Evolutionary conservation across 345 rosid genomes (phyloP), one percentile per base, ranked within the genome.

Genomic region (Limnanthes douglasii): DNA sequence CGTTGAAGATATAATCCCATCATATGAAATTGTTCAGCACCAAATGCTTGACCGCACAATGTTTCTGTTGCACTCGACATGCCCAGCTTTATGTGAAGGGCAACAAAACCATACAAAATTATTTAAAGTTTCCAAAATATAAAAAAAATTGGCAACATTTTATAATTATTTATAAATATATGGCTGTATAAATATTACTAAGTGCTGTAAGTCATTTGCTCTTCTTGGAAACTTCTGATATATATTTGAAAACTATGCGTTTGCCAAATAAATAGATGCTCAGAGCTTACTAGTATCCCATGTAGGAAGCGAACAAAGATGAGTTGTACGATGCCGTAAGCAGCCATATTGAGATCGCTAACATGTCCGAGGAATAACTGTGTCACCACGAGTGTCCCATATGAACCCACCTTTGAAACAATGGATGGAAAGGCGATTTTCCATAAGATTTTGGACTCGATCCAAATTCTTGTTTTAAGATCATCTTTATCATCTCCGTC

Each of bases 11-110:
- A 55, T 5, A 61, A 39, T 0, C 62, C 67, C 18, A 61, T 15
- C 61, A 54, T 45, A 16, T 41, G 62, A 27, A 45, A 41, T 13
- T 61, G 67, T 15, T 38, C 20, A 29, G 54, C 58, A 0, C 62
- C 67, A 24, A 55, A 61, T 19, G 62, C 62, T 45, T 61, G 62
- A 2, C 67, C 62, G 8, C 67, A 50, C 15, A 61, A 15, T 0
- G 67, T 55, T n/a, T 61, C 54, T 1, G 67, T 50, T 8, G 67
- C 67, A 11, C 58, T 55, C 6, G 54, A 55, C 67, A 61, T 61
- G 18, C 66, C 62, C 15, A 56, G 16, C 56, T 57, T n/a, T n/a
- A n/a, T n/a, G n/a, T n/a, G n/a, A n/a, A n/a, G n/a, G n/a, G n/a
- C n/a, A n/a, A n/a, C n/a, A n/a, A n/a, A n/a, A n/a, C n/a, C n/a